Percentiles rank a stretch among this genome's conserved stretches.
These are phyloP conservation scores for Chlamydomonas applanata DNA, from an alignment of 139 green algal genomes.

Conservation along the genomic window DNA sequence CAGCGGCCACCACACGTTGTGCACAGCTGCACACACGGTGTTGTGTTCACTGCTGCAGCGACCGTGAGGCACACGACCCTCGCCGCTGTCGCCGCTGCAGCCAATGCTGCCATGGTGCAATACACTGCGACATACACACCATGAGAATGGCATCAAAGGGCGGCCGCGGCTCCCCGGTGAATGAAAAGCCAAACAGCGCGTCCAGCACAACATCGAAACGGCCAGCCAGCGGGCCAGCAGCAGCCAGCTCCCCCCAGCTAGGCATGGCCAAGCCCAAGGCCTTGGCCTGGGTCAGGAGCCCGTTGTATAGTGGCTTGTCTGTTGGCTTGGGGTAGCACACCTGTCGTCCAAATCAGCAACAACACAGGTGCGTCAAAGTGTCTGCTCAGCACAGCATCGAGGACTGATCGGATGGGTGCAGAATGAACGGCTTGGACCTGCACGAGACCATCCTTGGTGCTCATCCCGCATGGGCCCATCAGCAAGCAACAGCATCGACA, in stretches of 20 bases:
- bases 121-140: slow-evolving; percentile 21
- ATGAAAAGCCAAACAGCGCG: slow-evolving; percentile 96
- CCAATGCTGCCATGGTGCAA: neutral
- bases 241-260: slow-evolving; percentile 6
- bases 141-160: slow-evolving; percentile 88
- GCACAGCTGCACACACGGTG: too few relatives aligned
- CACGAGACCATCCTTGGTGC: neutral
- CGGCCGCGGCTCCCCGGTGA: slow-evolving; percentile 80
- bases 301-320: slow-evolving; percentile 81
- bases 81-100: neutral
- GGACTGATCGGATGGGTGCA: too few relatives aligned
- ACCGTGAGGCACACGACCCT: too few relatives aligned
- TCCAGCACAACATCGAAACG: slow-evolving; percentile 85
- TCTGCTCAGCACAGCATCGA: too few relatives aligned
- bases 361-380: too few relatives aligned
- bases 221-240: slow-evolving; percentile 11
- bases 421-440: too few relatives aligned
- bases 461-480: neutral
- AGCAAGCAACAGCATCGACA: neutral
- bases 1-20: too few relatives aligned
- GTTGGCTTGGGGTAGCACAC: slow-evolving; percentile 91
- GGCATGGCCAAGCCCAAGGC: slow-evolving; percentile 23
- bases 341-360: slow-evolving; percentile 24
- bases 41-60: too few relatives aligned
- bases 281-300: slow-evolving; percentile 72